Conservation (phyloP, 805 yeast species). For the Maudiozyma bulderi region DNA sequence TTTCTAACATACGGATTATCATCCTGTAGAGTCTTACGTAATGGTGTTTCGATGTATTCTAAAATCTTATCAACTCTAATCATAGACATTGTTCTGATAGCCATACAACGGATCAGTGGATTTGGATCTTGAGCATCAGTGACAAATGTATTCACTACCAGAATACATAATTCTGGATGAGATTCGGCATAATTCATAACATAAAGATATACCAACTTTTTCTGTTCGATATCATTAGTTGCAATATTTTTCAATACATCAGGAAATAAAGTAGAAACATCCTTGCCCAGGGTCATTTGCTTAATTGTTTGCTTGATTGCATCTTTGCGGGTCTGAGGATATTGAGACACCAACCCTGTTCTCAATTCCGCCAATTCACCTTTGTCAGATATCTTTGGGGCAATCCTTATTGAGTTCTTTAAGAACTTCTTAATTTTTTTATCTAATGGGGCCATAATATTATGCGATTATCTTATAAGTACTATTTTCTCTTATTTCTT, state of each 20-base stretch:
- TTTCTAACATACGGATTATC: slow-evolving; percentile 96
- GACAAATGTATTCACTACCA: slow-evolving; percentile 95
- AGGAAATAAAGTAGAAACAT: slow-evolving; percentile 88
- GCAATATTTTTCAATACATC: slow-evolving; percentile 95
- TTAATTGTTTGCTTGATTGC: slow-evolving; percentile 94
- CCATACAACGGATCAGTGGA: slow-evolving; percentile 90
- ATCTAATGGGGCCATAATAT: slow-evolving; percentile 27
- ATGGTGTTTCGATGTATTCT: slow-evolving; percentile 87
- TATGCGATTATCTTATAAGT: not conserved
- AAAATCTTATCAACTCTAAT: slow-evolving; percentile 91
- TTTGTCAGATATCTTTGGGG: slow-evolving; percentile 31
- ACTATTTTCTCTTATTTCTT: not conserved
- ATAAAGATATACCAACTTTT: slow-evolving; percentile 87
- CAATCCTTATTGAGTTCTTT: slow-evolving; percentile 28
- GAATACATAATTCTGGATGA: slow-evolving; percentile 88
- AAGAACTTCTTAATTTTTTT: slow-evolving; percentile 29
- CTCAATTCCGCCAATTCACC: slow-evolving; percentile 88
- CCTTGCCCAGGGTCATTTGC: slow-evolving; percentile 97
- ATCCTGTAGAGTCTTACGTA: slow-evolving; percentile 74
- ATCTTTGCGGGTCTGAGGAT: slow-evolving; percentile 89
- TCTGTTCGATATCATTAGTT: slow-evolving; percentile 92
- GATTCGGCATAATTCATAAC: slow-evolving; percentile 96
- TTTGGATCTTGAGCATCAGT: slow-evolving; percentile 92
- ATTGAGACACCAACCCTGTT: slow-evolving; percentile 86
- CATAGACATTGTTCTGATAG: slow-evolving; percentile 98